A percentile compares a stretch with the other conserved stretches of the same genome.
phyloP scores from a whole-genome alignment of 768 basidiomycete species.

The Suillus tomentosus region DNA sequence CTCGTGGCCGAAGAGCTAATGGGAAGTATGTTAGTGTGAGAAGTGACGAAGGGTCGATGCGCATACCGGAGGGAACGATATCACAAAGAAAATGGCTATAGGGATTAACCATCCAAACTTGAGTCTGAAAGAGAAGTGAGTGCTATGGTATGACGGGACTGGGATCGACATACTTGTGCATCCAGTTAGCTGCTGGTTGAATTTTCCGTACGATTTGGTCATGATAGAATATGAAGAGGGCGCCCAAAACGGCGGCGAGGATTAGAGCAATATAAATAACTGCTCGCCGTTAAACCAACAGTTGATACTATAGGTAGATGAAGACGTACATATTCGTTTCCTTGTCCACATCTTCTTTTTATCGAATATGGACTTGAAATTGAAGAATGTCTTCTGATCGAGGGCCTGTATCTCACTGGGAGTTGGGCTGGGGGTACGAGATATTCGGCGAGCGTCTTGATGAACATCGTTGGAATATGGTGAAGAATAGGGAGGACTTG shows the following conservation, averaged over 20 bases:
- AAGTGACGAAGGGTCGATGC: background rate
- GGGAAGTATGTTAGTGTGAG: background rate
- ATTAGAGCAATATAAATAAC: slow-evolving; percentile 53
- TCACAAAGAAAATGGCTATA: slow-evolving; percentile 77
- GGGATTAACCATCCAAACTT: slow-evolving; percentile 74
- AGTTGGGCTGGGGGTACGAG: slow-evolving; percentile 63
- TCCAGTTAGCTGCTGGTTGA: slow-evolving; percentile 47
- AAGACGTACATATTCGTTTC: slow-evolving; percentile 56
- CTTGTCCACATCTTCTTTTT: slow-evolving; percentile 56
- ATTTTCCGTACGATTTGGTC: slow-evolving; percentile 54
- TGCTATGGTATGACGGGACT: background rate
- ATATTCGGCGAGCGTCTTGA: slow-evolving; percentile 18
- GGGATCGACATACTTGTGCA: slow-evolving; percentile 37
- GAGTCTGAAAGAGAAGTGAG: slow-evolving; percentile 38
- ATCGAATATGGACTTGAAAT: slow-evolving; percentile 44
- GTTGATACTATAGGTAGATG: background rate
- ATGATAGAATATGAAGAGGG: slow-evolving; percentile 63
- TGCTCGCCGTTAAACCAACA: slow-evolving; percentile 8
- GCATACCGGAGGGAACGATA: slow-evolving; percentile 82
- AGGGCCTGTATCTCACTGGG: slow-evolving; percentile 58
- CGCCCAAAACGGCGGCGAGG: slow-evolving; percentile 49
- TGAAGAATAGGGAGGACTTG: slow-evolving; percentile 11
- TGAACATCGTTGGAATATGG: slow-evolving; percentile 8
- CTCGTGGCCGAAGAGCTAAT: slow-evolving; percentile 89
- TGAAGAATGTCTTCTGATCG: slow-evolving; percentile 41